A percentile compares a stretch with the other conserved stretches of the same genome.
Conservation (phyloP, 208 protist genomes). For the Leishmania tropica region DNA sequence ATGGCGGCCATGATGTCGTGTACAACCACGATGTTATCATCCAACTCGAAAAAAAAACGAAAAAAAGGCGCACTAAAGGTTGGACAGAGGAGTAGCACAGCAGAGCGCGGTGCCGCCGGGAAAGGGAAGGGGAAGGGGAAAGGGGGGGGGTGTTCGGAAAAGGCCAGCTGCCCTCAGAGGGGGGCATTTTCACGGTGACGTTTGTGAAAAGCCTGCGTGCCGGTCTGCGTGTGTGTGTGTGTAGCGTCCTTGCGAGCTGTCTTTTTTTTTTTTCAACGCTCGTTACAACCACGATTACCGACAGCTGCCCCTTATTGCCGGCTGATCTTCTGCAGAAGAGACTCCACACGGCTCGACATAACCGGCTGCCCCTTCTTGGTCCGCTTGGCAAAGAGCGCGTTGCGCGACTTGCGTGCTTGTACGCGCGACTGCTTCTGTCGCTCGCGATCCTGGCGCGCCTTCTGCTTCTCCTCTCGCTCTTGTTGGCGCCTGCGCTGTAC, state of each 20-base stretch:
- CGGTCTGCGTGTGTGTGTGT: background rate
- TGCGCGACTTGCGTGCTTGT: constrained; percentile 49
- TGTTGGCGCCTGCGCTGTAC: constrained; percentile 56
- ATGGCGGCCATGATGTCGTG: background rate
- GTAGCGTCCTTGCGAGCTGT: too few relatives aligned
- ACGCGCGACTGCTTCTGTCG: constrained; percentile 49
- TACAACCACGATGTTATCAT: background rate
- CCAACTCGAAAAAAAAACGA: background rate
- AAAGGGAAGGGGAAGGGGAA: background rate
- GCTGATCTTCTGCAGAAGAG: constrained; percentile 69
- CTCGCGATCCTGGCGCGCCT: constrained; percentile 48
- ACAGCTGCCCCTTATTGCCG: constrained; percentile 17
- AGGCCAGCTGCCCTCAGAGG: background rate
- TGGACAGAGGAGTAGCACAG: background rate
- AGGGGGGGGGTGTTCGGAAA: background rate
- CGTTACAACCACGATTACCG: background rate
- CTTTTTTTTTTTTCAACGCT: background rate
- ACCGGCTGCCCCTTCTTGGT: constrained; percentile 84
- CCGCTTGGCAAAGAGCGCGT: constrained; percentile 61
- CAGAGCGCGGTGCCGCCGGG: background rate
- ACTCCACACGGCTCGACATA: constrained; percentile 71
- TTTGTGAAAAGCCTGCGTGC: background rate
- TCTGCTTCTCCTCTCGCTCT: constrained; percentile 44
- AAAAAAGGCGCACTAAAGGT: background rate
- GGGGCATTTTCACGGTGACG: background rate